Conservation (phyloP, 306 rosid species). For the Pterocarpus santalinus region DNA sequence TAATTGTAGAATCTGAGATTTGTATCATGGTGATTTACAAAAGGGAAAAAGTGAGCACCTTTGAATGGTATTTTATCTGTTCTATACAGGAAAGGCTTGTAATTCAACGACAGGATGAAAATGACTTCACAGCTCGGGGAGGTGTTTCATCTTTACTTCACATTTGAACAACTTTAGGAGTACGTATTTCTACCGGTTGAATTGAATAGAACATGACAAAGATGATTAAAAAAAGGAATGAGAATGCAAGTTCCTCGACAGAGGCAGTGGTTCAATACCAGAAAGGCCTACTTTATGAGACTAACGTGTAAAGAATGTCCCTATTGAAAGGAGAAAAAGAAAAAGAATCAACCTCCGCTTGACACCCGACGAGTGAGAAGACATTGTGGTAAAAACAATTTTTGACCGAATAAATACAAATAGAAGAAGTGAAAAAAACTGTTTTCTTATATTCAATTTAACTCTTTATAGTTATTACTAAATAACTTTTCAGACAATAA, state of each 20-base stretch:
- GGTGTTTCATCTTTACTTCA: slow-evolving; percentile 2
- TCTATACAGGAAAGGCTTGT: slow-evolving; percentile 8
- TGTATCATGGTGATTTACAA: slow-evolving; percentile 11
- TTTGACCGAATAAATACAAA: neutral
- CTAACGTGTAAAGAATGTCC: slow-evolving; percentile 1
- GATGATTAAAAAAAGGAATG: slow-evolving; percentile 28
- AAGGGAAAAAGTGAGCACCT: slow-evolving; percentile 19
- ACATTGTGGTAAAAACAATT: neutral
- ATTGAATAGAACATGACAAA: slow-evolving; percentile 25
- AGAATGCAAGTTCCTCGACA: slow-evolving; percentile 25
- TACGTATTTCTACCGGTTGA: slow-evolving; percentile 27
- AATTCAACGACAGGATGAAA: slow-evolving; percentile 32
- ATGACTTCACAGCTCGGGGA: slow-evolving; percentile 31
- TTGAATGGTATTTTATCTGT: slow-evolving; percentile 27
- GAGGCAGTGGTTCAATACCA: slow-evolving; percentile 1
- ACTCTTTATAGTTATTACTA: too few species aligned
- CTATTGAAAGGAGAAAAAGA: neutral
- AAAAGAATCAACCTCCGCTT: neutral
- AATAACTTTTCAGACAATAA: neutral
- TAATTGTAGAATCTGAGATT: slow-evolving; percentile 41
- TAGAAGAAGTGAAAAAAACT: neutral
- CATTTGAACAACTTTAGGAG: slow-evolving; percentile 36
- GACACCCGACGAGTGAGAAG: neutral
- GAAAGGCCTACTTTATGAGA: slow-evolving; percentile 14
- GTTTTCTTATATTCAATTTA: too few species aligned